phyloP scores from a whole-genome alignment of 768 basidiomycete genomes.

The Psilocybe subaeruginosa region DNA sequence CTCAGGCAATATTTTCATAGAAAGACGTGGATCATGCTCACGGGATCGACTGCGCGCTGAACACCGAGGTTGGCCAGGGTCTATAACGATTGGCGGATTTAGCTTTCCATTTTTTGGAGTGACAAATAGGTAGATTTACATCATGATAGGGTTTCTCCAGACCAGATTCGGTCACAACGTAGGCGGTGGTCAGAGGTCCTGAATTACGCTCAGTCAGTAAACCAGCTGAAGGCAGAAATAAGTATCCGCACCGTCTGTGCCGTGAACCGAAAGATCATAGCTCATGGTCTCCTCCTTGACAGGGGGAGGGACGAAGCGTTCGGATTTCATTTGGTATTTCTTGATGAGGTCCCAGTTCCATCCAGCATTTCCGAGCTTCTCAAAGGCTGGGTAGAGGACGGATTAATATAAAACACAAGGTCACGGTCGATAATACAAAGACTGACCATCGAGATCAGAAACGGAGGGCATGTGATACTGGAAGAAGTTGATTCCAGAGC shows the following conservation, averaged over 20 bases:
- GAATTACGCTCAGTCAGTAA: too few species aligned
- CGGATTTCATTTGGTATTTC: constrained; percentile 5
- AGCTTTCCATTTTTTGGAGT: too few species aligned
- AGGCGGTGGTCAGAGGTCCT: background rate
- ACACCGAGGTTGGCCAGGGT: constrained; percentile 2
- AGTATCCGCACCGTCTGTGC: background rate
- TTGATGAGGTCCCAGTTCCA: constrained; percentile 7
- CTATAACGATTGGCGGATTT: background rate
- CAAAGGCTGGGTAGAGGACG: background rate
- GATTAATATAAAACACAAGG: background rate
- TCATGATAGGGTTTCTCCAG: constrained; percentile 4
- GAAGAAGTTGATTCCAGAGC: constrained; percentile 8
- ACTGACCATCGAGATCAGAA: constrained; percentile 1
- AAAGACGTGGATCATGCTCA: too few species aligned
- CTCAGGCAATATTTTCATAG: too few species aligned
- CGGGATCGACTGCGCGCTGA: constrained; percentile 1
- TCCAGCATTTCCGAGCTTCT: constrained; percentile 4
- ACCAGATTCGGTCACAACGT: background rate
- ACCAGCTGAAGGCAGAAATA: background rate
- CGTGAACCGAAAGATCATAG: constrained; percentile 1
- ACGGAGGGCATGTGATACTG: constrained; percentile 1
- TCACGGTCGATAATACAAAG: background rate
- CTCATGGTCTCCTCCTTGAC: constrained; percentile 5
- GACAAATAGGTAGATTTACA: background rate
- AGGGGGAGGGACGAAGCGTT: background rate